These are phyloP conservation scores for Yarrowia yakushimensis DNA, from an alignment of 805 yeast genomes.

Conservation along the genomic window DNA sequence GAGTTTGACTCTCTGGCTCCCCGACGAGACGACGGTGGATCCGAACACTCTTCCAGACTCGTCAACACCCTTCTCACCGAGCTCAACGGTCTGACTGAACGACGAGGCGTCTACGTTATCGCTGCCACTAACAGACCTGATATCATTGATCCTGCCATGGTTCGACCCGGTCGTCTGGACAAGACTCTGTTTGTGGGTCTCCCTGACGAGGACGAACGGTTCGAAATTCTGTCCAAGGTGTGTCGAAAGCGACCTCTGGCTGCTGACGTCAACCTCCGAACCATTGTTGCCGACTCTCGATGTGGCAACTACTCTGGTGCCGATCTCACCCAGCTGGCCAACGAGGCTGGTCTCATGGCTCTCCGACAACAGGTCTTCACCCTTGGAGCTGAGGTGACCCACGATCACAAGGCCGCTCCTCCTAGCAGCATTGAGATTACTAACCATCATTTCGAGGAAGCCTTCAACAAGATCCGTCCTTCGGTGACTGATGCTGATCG, in stretches of 20 bases:
- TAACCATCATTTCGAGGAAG: slow-evolving; percentile 60
- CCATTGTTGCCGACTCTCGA: slow-evolving; percentile 68
- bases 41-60: slow-evolving; percentile 88
- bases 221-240: slow-evolving; percentile 77
- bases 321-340: slow-evolving; percentile 82
- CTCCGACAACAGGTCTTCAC: slow-evolving; percentile 58
- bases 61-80: slow-evolving; percentile 94
- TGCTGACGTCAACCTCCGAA: slow-evolving; percentile 53
- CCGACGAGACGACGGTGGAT: slow-evolving; percentile 78
- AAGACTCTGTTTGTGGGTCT: slow-evolving; percentile 88
- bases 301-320: slow-evolving; percentile 95
- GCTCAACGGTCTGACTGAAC: slow-evolving; percentile 87
- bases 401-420: slow-evolving; percentile 31
- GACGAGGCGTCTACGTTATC: slow-evolving; percentile 88
- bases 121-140: slow-evolving; percentile 98
- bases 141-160: slow-evolving; percentile 97
- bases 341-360: slow-evolving; percentile 92
- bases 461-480: slow-evolving; percentile 75
- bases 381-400: slow-evolving; percentile 41
- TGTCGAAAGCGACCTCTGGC: slow-evolving; percentile 72
- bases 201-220: slow-evolving; percentile 73
- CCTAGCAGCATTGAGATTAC: slow-evolving; percentile 51
- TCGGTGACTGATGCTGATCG: slow-evolving; percentile 88
- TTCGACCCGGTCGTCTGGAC: slow-evolving; percentile 93
- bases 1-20: slow-evolving; percentile 96